A percentile compares a stretch with the other conserved stretches of the same genome.
Evolutionary conservation across 2,329 filamentous ascomycete genomes (phyloP).

Genomic region (Exophiala calicioides): DNA sequence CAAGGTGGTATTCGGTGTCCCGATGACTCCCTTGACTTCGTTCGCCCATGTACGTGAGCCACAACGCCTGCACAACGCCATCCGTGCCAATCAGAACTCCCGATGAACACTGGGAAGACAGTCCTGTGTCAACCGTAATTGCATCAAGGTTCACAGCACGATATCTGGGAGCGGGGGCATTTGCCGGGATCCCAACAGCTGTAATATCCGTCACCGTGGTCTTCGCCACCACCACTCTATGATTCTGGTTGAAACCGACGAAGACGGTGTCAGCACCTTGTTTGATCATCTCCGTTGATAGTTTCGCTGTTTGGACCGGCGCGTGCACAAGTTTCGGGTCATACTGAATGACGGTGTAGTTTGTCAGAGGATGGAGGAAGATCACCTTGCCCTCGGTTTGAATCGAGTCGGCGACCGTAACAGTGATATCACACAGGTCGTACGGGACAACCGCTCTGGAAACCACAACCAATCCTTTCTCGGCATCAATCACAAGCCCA

Average conservation of each 20-base stretch:
- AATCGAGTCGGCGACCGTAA: conserved; percentile 95
- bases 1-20: conserved; percentile 95
- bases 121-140: conserved; percentile 91
- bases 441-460: conserved; percentile 94
- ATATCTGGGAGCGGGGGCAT: conserved; percentile 86
- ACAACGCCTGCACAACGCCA: conserved; percentile 89
- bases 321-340: conserved; percentile 91
- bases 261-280: conserved; percentile 95
- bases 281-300: conserved; percentile 79
- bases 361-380: conserved; percentile 94
- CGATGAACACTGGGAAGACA: conserved; percentile 88
- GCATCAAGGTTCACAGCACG: conserved; percentile 94
- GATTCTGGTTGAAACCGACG: conserved; percentile 96
- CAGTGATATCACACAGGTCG: conserved; percentile 91
- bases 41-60: conserved; percentile 96
- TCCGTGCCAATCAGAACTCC: conserved; percentile 89
- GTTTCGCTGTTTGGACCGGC: conserved; percentile 82
- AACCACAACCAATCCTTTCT: conserved; percentile 91
- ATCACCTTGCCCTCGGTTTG: conserved; percentile 92
- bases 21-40: conserved; percentile 74
- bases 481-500: conserved; percentile 94
- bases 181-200: conserved; percentile 92
- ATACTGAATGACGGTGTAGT: conserved; percentile 94
- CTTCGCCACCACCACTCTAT: conserved; percentile 87
- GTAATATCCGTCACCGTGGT: conserved; percentile 97